Percentiles rank a stretch among this genome's conserved stretches.
These are phyloP conservation scores for Pisolithus tinctorius DNA, from an alignment of 768 basidiomycete genomes.

Conservation along the genomic window DNA sequence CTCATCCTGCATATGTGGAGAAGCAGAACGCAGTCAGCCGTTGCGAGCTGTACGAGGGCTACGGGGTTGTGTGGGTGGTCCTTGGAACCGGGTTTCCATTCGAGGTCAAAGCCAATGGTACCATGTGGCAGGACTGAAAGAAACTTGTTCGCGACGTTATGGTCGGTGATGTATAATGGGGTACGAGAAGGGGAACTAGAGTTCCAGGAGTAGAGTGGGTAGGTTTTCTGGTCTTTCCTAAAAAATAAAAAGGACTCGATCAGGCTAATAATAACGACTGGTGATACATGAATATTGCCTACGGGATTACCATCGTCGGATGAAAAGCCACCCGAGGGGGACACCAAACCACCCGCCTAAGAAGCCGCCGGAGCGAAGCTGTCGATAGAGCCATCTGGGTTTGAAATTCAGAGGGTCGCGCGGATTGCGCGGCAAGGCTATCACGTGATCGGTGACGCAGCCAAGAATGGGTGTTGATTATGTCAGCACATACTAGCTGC, in stretches of 20 bases:
- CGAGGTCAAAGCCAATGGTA: conserved; percentile 63
- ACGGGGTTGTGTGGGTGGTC: conserved; percentile 57
- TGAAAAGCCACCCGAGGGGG: no score
- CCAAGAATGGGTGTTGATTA: not conserved
- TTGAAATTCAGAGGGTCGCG: no score
- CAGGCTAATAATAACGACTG: no score
- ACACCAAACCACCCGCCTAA: no score
- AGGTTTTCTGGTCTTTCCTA: not conserved
- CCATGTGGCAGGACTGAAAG: conserved; percentile 19
- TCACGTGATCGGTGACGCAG: no score
- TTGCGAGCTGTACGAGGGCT: conserved; percentile 26
- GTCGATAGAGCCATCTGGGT: no score
- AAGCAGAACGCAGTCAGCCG: no score
- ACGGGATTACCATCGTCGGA: not conserved
- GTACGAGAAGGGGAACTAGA: conserved; percentile 13
- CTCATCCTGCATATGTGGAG: no score
- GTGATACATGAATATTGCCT: not conserved
- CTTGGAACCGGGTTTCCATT: conserved; percentile 68
- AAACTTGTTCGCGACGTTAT: conserved; percentile 20
- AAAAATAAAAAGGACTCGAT: not conserved
- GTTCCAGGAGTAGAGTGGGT: not conserved
- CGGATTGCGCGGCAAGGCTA: no score
- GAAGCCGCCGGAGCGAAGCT: no score
- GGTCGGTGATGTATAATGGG: conserved; percentile 24
- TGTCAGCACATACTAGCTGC: not conserved